Evolutionary conservation across 176 grass and related monocot genomes (phyloP), one percentile per base, ranked within the genome.

Genomic region (Themeda triandra): DNA sequence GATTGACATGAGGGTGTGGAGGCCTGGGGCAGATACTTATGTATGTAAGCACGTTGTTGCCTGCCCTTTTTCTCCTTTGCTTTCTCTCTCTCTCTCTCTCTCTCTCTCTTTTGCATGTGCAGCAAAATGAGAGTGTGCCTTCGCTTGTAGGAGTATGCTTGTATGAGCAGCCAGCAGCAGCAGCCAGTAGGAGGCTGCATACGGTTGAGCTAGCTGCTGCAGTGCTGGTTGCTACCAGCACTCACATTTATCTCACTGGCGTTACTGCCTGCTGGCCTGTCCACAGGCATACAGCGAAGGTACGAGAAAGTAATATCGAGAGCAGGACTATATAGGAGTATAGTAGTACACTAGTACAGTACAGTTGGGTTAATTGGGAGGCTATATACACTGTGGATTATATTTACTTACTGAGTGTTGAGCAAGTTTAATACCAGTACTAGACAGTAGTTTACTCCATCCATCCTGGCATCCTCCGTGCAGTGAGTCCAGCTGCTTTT

Each of bases 211-310:
- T 76, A 76, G 48, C 73, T 54, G 72, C 19, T 76, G 73, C 19
- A 32, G 23, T 76, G 73, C 73, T 76, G 48, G 49, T 76, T 76
- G 73, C 48, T 76, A 76, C 49, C 49, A 54, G 21, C 73, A 76
- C 49, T 76, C 73, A 76, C 73, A 36, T 76, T 44, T 44, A 49
- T 74, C 71, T 74, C n/a, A n/a, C n/a, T n/a, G n/a, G n/a, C n/a
- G n/a, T n/a, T 49, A 49, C 46, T 49, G 46, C 46, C 15, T 49
- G 46, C 46, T 72, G 70, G 27, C 69, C 41, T 46, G 24, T 44
- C 36, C 37, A 42, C 11, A 71, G 68, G 68, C 51, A 54, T 54
- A 54, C 51, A 24, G 23, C 0, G 23, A 3, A 60, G 56, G 23
- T 46, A 74, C 71, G 71, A 31, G 71, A 74, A 74, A 29, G 71